These are phyloP conservation scores for Nadsonia starkeyi-henricii DNA, from an alignment of 1,139 yeast species.

Conservation along the genomic window DNA sequence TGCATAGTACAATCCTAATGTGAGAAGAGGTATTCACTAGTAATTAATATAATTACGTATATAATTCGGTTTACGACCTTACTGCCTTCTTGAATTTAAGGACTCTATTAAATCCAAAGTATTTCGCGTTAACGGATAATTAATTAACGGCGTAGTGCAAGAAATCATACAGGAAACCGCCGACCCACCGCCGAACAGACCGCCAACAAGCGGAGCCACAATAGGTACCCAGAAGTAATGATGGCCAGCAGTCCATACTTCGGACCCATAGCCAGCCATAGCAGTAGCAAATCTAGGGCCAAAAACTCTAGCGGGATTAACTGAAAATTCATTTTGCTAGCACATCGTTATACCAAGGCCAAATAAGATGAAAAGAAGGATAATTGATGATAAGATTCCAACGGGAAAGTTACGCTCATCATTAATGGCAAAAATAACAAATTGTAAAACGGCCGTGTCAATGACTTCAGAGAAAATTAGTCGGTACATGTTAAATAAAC, in stretches of 20 bases:
- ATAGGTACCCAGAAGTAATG: conserved; percentile 40
- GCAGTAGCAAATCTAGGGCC: conserved; percentile 37
- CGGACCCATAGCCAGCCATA: conserved; percentile 32
- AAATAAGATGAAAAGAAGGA: conserved; percentile 30
- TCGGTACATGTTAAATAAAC: conserved; percentile 29
- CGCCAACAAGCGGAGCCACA: conserved; percentile 33
- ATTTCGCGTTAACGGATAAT: conserved; percentile 33
- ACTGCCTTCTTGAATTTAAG: no score
- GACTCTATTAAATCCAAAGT: conserved; percentile 12
- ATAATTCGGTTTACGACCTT: no score
- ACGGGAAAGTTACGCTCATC: conserved; percentile 35
- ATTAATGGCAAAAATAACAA: conserved; percentile 33
- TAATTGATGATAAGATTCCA: conserved; percentile 31
- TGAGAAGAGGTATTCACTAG: no score
- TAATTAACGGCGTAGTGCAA: conserved; percentile 36
- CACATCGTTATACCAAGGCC: conserved; percentile 34
- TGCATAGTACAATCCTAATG: no score
- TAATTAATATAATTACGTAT: no score
- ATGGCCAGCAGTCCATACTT: conserved; percentile 27
- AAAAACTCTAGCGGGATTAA: conserved; percentile 39
- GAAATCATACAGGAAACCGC: conserved; percentile 33
- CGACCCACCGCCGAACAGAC: conserved; percentile 31
- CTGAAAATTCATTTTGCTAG: conserved; percentile 38
- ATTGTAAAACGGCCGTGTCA: conserved; percentile 30
- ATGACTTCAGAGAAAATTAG: conserved; percentile 34